These are phyloP conservation scores for Noccaea caerulescens DNA, from an alignment of 345 rosid genomes.

Conservation along the genomic window DNA sequence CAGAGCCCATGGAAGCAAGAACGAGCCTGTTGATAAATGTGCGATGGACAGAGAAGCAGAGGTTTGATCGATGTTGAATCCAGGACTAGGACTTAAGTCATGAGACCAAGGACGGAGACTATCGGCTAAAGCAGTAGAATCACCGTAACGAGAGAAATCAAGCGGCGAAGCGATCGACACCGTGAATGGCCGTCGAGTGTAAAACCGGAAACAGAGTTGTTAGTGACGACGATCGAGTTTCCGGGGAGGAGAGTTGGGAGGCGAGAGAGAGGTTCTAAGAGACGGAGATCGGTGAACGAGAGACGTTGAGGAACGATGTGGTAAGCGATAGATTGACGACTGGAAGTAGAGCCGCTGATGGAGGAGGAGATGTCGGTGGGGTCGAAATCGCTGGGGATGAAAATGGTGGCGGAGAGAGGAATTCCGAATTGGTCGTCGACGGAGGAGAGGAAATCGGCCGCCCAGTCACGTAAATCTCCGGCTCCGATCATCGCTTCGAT, in stretches of 20 bases:
- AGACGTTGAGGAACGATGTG: too few relatives aligned
- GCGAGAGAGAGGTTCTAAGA: too few relatives aligned
- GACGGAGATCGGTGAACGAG: constrained; percentile 50
- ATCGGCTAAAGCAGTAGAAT: too few relatives aligned
- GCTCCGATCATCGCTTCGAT: constrained; percentile 72
- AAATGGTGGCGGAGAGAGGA: constrained; percentile 63
- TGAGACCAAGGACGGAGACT: too few relatives aligned
- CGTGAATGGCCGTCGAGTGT: too few relatives aligned
- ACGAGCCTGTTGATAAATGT: constrained; percentile 17
- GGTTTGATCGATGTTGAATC: neutral
- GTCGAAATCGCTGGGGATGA: constrained; percentile 58
- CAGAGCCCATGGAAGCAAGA: constrained; percentile 36
- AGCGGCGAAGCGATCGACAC: too few relatives aligned
- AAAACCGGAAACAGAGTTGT: too few relatives aligned
- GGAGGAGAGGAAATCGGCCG: constrained; percentile 53
- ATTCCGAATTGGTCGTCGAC: constrained; percentile 45
- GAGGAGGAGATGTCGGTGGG: constrained; percentile 33
- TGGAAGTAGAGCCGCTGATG: neutral
- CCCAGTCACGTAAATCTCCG: constrained; percentile 72
- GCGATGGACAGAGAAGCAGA: constrained; percentile 11
- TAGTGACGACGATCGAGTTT: too few relatives aligned
- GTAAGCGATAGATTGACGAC: too few relatives aligned
- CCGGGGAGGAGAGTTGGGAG: too few relatives aligned
- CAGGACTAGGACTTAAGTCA: neutral
- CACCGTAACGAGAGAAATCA: too few relatives aligned